Percentiles rank a stretch among this genome's conserved stretches.
Conservation (phyloP, 2,329 filamentous ascomycete species). For the Exophiala lecanii-corni region DNA sequence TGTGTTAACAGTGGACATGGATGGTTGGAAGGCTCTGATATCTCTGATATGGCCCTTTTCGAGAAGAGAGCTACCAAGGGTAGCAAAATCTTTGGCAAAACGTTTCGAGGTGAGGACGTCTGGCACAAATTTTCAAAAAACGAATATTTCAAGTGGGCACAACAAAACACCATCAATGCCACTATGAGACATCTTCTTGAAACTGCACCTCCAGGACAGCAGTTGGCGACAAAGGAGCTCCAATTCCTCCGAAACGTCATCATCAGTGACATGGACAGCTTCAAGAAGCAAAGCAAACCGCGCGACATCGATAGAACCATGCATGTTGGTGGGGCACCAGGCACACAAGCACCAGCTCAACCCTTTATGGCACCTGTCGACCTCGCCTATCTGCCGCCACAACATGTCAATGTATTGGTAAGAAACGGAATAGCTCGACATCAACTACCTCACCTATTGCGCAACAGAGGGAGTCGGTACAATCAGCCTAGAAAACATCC, state of each 20-base stretch:
- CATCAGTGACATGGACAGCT: slow-evolving; percentile 23
- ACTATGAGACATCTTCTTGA: slow-evolving; percentile 15
- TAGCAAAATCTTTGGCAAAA: slow-evolving; percentile 44
- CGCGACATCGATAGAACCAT: slow-evolving; percentile 11
- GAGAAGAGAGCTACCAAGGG: slow-evolving; percentile 37
- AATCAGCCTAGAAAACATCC: neutral
- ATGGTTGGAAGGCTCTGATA: slow-evolving; percentile 61
- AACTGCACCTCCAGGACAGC: neutral
- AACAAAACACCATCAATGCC: slow-evolving; percentile 26
- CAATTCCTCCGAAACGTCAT: slow-evolving; percentile 8
- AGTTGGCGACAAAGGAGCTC: slow-evolving; percentile 6
- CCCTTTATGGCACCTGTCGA: neutral
- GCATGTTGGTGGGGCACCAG: slow-evolving; percentile 14
- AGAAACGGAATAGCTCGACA: neutral
- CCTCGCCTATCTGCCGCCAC: neutral
- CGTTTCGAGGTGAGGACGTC: slow-evolving; percentile 34
- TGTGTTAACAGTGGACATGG: slow-evolving; percentile 65
- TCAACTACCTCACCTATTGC: neutral
- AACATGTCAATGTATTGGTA: neutral
- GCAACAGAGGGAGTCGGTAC: neutral
- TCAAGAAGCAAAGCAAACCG: slow-evolving; percentile 13
- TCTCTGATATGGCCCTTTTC: slow-evolving; percentile 45
- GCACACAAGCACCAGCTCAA: neutral
- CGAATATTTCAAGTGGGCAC: slow-evolving; percentile 25
- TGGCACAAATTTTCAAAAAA: slow-evolving; percentile 20